These are phyloP conservation scores for Syzygium aromaticum DNA, from an alignment of 345 rosid species.

Conservation along the genomic window DNA sequence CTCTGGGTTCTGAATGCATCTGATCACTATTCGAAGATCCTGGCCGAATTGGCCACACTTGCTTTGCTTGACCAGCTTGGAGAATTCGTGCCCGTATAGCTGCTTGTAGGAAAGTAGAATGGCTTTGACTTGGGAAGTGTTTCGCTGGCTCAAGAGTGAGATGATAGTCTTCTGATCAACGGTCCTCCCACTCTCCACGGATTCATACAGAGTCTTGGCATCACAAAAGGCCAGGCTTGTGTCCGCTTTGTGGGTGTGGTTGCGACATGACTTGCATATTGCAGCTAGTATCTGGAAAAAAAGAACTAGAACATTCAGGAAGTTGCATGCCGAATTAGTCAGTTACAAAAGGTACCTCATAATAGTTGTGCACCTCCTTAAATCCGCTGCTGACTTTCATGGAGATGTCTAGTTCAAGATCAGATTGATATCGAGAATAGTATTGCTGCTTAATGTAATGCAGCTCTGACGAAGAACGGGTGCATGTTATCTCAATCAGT, in stretches of 20 bases:
- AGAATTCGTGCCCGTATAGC: conserved; percentile 19
- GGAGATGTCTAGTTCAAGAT: conserved; percentile 13
- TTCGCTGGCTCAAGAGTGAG: conserved; percentile 11
- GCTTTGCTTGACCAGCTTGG: conserved; percentile 8
- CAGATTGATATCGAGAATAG: conserved; percentile 6
- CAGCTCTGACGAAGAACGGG: conserved; percentile 16
- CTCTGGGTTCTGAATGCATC: conserved; percentile 13
- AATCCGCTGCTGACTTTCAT: conserved; percentile 10
- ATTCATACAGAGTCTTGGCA: conserved; percentile 20
- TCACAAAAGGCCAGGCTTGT: conserved; percentile 20
- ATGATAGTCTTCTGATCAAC: conserved; percentile 13
- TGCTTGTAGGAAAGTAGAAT: conserved; percentile 14
- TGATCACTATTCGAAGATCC: conserved; percentile 10
- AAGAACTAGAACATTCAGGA: not conserved
- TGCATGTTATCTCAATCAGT: conserved; percentile 15
- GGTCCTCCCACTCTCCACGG: conserved; percentile 11
- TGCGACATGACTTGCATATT: conserved; percentile 9
- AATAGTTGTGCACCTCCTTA: conserved; percentile 8
- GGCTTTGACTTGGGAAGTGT: conserved; percentile 11
- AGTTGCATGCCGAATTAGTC: not conserved
- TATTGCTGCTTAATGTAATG: conserved; percentile 10
- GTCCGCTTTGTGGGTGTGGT: conserved; percentile 7
- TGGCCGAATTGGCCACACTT: conserved; percentile 19
- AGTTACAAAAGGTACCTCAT: not conserved
- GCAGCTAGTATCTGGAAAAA: conserved; percentile 11